Conservation (phyloP, 352 stramenopile species). For the Hyaloperonospora brassicae region DNA sequence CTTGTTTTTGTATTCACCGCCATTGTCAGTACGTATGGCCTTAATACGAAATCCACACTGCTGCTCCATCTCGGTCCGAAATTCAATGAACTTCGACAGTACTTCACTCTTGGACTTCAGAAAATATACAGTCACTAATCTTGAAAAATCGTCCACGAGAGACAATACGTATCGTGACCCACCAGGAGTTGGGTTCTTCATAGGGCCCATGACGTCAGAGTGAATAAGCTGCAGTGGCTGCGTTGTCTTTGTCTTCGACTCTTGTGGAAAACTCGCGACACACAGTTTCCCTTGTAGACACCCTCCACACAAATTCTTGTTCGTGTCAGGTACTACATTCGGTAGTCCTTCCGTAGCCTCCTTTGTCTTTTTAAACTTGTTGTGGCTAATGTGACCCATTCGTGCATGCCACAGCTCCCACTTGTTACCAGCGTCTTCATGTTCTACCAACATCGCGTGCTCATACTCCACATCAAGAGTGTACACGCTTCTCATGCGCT, state of each 20-base stretch:
- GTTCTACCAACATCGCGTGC: neutral
- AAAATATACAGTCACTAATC: neutral
- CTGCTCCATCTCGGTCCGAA: neutral
- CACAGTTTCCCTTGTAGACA: neutral
- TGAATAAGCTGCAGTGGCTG: conserved; percentile 1
- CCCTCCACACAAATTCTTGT: neutral
- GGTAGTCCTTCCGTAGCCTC: neutral
- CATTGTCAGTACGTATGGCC: too few species aligned
- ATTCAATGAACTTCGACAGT: neutral
- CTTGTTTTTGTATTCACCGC: too few species aligned
- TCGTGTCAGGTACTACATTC: neutral
- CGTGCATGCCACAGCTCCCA: neutral
- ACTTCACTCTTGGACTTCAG: conserved; percentile 1
- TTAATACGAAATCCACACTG: neutral
- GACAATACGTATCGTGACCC: neutral
- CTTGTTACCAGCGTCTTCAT: neutral
- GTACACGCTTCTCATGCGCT: neutral
- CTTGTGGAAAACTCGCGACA: neutral
- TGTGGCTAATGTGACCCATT: neutral
- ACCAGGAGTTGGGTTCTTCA: too few species aligned
- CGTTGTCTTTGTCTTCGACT: neutral
- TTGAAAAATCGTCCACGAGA: neutral
- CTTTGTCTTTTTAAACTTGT: neutral
- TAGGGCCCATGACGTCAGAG: neutral
- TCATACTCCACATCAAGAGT: neutral